Evolutionary conservation across 371 early-diverging fungal genomes (phyloP).

Genomic region (Aphelidium insulamus): DNA sequence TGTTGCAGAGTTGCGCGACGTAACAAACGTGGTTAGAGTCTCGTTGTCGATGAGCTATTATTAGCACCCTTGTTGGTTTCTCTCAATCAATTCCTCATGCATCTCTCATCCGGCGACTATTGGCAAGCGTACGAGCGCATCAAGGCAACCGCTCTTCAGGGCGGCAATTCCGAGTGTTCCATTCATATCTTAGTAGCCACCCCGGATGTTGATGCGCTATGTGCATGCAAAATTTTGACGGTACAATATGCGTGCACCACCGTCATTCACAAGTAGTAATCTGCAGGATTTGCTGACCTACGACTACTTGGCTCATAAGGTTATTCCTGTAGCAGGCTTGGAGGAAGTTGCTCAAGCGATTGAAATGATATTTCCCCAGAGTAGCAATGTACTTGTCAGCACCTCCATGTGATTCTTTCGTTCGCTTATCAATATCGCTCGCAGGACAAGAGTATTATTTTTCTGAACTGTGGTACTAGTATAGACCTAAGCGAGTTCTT

Average conservation of each 20-base stretch:
- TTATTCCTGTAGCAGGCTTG: slow-evolving; percentile 49
- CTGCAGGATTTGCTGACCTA: slow-evolving; percentile 32
- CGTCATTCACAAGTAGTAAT: background rate
- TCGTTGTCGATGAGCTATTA: too few relatives aligned
- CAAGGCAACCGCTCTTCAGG: too few relatives aligned
- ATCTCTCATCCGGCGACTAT: too few relatives aligned
- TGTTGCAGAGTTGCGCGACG: too few relatives aligned
- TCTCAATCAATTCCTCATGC: too few relatives aligned
- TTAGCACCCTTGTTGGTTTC: too few relatives aligned
- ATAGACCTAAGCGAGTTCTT: slow-evolving; percentile 45
- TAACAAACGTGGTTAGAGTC: too few relatives aligned
- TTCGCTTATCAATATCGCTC: background rate
- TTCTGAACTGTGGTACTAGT: slow-evolving; percentile 70
- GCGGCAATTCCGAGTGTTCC: too few relatives aligned
- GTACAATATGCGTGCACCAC: slow-evolving; percentile 12
- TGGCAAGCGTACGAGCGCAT: too few relatives aligned
- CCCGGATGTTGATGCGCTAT: slow-evolving; percentile 63
- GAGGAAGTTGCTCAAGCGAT: slow-evolving; percentile 31
- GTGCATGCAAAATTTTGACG: slow-evolving; percentile 56
- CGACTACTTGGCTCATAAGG: slow-evolving; percentile 48
- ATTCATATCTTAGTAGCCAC: slow-evolving; percentile 63
- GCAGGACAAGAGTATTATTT: slow-evolving; percentile 43
- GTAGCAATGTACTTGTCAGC: background rate
- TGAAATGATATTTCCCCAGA: background rate
- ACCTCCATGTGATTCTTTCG: background rate